Evolutionary conservation across 2,329 filamentous ascomycete genomes (phyloP).

Genomic region (Pseudocercospora cruenta): DNA sequence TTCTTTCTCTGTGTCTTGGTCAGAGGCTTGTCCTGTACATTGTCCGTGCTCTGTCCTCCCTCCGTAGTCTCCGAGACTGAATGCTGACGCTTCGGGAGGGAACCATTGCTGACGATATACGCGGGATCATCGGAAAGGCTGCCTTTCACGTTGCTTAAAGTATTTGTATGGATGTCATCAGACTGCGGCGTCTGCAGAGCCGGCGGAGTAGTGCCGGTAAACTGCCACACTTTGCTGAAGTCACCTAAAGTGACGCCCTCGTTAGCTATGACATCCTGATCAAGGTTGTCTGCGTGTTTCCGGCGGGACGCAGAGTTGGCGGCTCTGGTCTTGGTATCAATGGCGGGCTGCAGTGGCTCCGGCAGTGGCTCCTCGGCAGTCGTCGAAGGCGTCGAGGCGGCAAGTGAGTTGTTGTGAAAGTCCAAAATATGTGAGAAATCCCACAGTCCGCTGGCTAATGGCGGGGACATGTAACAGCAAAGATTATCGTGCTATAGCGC

Average conservation of each 20-base stretch:
- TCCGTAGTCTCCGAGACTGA: not conserved
- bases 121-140: not conserved
- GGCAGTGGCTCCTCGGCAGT: slow-evolving; percentile 1
- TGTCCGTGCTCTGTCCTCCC: not conserved
- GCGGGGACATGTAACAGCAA: slow-evolving; percentile 35
- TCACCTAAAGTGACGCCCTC: slow-evolving; percentile 43
- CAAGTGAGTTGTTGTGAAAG: slow-evolving; percentile 41
- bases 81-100: not conserved
- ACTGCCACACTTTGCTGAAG: slow-evolving; percentile 52
- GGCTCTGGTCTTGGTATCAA: not conserved
- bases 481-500: slow-evolving; percentile 18
- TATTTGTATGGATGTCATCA: not conserved
- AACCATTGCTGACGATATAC: not conserved
- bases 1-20: slow-evolving; percentile 45
- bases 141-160: not conserved
- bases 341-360: slow-evolving; percentile 6
- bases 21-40: slow-evolving; percentile 28
- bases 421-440: slow-evolving; percentile 52
- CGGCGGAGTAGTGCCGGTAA: slow-evolving; percentile 42
- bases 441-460: slow-evolving; percentile 46
- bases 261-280: slow-evolving; percentile 14
- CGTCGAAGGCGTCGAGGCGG: slow-evolving; percentile 7
- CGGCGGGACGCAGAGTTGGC: slow-evolving; percentile 6
- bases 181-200: not conserved
- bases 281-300: not conserved